Evolutionary conservation across 129 eudicot species (phyloP).

Genomic region (Apium graveolens): DNA sequence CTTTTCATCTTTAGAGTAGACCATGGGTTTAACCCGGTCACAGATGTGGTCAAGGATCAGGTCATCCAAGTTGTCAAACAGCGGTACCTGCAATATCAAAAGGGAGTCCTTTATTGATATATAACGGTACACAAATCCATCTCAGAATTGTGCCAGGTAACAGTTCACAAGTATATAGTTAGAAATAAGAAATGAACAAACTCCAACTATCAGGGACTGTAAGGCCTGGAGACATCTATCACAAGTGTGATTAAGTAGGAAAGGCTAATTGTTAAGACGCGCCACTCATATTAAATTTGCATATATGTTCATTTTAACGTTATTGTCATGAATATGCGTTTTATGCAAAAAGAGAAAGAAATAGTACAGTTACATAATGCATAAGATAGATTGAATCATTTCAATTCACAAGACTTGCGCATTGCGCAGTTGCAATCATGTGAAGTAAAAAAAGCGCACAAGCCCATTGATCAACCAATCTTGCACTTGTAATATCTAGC

Average conservation of each 20-base stretch:
- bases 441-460: neutral
- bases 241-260: neutral
- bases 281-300: neutral
- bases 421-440: neutral
- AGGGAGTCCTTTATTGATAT: neutral
- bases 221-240: neutral
- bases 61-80: constrained; percentile 50
- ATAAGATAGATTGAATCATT: neutral
- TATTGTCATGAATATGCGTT: too few relatives aligned
- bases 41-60: constrained; percentile 60
- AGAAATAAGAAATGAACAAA: neutral
- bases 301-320: neutral
- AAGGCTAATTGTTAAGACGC: neutral
- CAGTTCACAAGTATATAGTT: neutral
- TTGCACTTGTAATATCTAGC: neutral
- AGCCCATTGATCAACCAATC: neutral
- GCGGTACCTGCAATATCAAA: constrained; percentile 37
- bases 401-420: neutral
- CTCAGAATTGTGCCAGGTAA: neutral
- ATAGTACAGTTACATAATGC: neutral
- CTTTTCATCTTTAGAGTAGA: constrained; percentile 54
- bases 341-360: neutral
- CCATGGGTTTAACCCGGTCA: constrained; percentile 43
- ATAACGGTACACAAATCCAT: neutral
- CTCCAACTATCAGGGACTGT: neutral